These are phyloP conservation scores for Akebia trifoliata DNA, from an alignment of 164 flowering plant genomes.

Conservation along the genomic window DNA sequence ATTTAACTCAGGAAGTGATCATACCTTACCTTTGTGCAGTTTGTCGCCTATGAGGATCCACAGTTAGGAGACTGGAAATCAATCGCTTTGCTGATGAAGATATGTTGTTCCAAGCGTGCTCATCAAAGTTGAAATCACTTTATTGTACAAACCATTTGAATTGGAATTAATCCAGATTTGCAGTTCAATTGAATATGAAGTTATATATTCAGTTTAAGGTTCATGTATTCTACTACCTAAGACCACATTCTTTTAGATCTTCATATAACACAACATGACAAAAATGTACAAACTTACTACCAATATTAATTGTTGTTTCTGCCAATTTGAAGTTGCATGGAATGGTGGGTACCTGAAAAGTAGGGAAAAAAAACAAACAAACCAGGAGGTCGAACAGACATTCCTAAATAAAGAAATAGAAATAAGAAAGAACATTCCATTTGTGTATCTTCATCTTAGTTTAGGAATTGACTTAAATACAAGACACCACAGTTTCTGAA, in stretches of 20 bases:
- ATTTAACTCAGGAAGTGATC: neutral
- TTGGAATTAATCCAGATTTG: no score
- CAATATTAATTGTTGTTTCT: constrained; percentile 66
- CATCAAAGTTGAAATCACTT: constrained; percentile 69
- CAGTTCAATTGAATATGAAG: no score
- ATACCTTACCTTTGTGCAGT: constrained; percentile 56
- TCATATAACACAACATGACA: neutral
- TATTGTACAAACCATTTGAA: constrained; percentile 11
- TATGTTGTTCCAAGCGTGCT: constrained; percentile 69
- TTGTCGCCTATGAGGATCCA: constrained; percentile 58
- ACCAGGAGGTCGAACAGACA: no score
- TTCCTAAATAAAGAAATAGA: no score
- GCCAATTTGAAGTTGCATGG: constrained; percentile 52
- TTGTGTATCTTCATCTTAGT: no score
- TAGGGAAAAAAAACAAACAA: constrained; percentile 19
- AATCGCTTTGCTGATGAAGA: constrained; percentile 61
- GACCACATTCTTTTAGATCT: neutral
- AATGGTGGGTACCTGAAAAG: constrained; percentile 66
- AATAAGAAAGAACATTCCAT: no score
- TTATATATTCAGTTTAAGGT: neutral
- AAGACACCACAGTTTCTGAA: no score
- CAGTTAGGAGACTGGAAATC: constrained; percentile 52
- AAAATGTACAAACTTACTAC: constrained; percentile 32
- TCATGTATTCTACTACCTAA: neutral
- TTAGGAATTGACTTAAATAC: no score